A percentile compares a stretch with the other conserved stretches of the same genome.
Conservation (phyloP, 2,329 filamentous ascomycete species). For the Neoarthrinium moseri region DNA sequence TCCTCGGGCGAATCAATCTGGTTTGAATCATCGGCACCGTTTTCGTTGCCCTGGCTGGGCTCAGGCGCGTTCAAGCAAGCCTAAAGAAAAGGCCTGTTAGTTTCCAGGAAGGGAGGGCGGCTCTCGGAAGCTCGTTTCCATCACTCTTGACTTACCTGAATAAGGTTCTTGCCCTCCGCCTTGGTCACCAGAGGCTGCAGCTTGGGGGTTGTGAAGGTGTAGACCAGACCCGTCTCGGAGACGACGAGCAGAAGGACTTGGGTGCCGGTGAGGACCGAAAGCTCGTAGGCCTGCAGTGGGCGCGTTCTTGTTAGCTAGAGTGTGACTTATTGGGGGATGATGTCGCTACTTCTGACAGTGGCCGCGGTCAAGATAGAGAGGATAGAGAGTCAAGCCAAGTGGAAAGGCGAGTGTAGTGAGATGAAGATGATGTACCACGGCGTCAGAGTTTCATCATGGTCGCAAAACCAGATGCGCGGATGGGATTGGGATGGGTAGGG, state of each 20-base stretch:
- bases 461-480: too few relatives aligned
- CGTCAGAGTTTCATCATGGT: too few relatives aligned
- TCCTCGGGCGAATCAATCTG: constrained; percentile 92
- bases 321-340: not conserved
- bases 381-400: too few relatives aligned
- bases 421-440: too few relatives aligned
- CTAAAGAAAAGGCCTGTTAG: constrained; percentile 48
- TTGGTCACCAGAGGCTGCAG: constrained; percentile 97
- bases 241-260: constrained; percentile 96
- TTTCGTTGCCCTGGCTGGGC: constrained; percentile 76
- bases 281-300: constrained; percentile 77
- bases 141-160: constrained; percentile 85
- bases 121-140: too few relatives aligned
- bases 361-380: too few relatives aligned
- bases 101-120: too few relatives aligned
- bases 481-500: too few relatives aligned
- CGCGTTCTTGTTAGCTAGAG: constrained; percentile 17
- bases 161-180: constrained; percentile 97
- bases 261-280: constrained; percentile 95
- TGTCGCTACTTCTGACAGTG: too few relatives aligned
- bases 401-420: too few relatives aligned
- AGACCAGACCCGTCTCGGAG: constrained; percentile 94
- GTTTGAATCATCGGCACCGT: constrained; percentile 73
- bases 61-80: constrained; percentile 96
- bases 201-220: constrained; percentile 98